Percentiles rank a stretch among this genome's conserved stretches.
Evolutionary conservation across 139 green algal species (phyloP).

Genomic region (Closterium sp.): DNA sequence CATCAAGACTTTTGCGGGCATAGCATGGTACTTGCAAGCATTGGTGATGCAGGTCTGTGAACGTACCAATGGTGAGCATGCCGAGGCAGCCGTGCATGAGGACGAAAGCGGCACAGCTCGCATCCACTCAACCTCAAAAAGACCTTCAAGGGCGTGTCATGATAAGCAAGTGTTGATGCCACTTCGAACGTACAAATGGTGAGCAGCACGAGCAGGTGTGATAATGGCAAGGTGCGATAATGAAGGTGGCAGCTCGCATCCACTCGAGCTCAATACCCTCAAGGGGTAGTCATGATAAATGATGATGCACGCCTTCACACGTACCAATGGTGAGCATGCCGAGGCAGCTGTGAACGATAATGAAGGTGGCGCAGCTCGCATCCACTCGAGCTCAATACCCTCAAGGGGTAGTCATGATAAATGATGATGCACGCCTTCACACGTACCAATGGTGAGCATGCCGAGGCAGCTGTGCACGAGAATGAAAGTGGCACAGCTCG

Average conservation of each 20-base stretch:
- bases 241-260: too few species aligned
- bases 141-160: neutral
- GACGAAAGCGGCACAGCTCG: conserved; percentile 82
- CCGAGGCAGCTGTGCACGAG: conserved; percentile 89
- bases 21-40: too few species aligned
- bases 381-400: conserved; percentile 83
- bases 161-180: neutral
- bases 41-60: neutral
- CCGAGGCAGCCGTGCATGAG: conserved; percentile 89
- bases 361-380: conserved; percentile 80
- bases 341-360: conserved; percentile 89
- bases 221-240: too few species aligned
- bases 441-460: conserved; percentile 78
- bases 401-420: neutral
- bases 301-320: neutral
- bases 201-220: too few species aligned
- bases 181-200: conserved; percentile 68
- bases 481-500: conserved; percentile 82
- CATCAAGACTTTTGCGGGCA: too few species aligned
- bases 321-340: conserved; percentile 80
- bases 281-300: too few species aligned
- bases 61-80: conserved; percentile 78
- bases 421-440: neutral
- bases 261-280: too few species aligned
- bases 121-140: conserved; percentile 90